Conservation (phyloP, 2,329 filamentous ascomycete genomes). For the Xylariaceae sp. region DNA sequence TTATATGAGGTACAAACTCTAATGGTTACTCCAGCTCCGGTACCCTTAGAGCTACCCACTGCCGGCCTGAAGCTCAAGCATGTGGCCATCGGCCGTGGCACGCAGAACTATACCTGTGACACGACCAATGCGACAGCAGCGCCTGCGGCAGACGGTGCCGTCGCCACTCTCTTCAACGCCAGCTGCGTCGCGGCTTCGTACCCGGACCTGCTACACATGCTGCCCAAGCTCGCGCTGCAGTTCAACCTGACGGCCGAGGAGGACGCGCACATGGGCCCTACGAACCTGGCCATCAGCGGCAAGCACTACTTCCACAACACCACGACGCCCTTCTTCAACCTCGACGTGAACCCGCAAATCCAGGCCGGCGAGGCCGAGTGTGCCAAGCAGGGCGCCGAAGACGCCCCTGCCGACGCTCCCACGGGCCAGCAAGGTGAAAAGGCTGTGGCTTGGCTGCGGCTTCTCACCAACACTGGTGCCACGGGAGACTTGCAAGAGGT, state of each 20-base stretch:
- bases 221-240: constrained; percentile 65
- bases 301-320: constrained; percentile 75
- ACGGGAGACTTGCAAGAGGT: constrained; percentile 67
- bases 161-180: constrained; percentile 83
- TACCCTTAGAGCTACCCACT: constrained; percentile 55
- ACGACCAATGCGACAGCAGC: constrained; percentile 52
- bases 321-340: constrained; percentile 75
- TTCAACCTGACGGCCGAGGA: constrained; percentile 44
- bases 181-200: constrained; percentile 71
- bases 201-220: constrained; percentile 59
- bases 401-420: constrained; percentile 59
- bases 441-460: constrained; percentile 77
- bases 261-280: constrained; percentile 42
- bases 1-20: constrained; percentile 1
- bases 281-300: constrained; percentile 62
- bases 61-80: constrained; percentile 63
- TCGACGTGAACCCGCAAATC: constrained; percentile 50
- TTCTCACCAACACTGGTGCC: constrained; percentile 51
- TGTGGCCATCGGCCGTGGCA: constrained; percentile 82
- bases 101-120: constrained; percentile 89
- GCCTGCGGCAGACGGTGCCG: constrained; percentile 66
- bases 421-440: constrained; percentile 59
- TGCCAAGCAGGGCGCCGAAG: constrained; percentile 55
- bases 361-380: constrained; percentile 59
- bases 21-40: constrained; percentile 9